Evolutionary conservation across 768 basidiomycete genomes (phyloP).

Genomic region (Tulasnella sp.): DNA sequence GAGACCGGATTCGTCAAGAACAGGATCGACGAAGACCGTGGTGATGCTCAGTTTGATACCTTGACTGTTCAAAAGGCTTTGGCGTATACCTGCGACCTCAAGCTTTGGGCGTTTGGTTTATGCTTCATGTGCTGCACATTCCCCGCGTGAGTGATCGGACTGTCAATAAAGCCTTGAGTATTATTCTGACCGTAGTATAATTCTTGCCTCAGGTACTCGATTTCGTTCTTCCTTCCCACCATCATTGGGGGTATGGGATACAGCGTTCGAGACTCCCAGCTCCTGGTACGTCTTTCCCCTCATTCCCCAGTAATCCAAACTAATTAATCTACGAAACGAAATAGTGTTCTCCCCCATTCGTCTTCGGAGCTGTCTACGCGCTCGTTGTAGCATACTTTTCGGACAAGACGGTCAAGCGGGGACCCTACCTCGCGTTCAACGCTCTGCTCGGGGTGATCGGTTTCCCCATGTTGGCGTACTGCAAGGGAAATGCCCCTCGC

Average conservation of each 20-base stretch:
- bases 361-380: slow-evolving; percentile 1
- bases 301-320: not conserved
- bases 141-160: not conserved
- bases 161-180: not conserved
- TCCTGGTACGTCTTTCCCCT: not conserved
- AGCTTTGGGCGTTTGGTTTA: slow-evolving; percentile 3
- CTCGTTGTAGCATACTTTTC: slow-evolving; percentile 15
- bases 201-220: not conserved
- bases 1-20: not conserved
- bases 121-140: not conserved
- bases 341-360: slow-evolving; percentile 8
- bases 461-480: not conserved
- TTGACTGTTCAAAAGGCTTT: not conserved
- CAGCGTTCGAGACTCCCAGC: slow-evolving; percentile 1
- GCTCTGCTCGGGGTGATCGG: not conserved
- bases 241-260: slow-evolving; percentile 10
- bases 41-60: slow-evolving; percentile 12
- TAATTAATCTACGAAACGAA: not conserved
- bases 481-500: not conserved
- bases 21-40: slow-evolving; percentile 3
- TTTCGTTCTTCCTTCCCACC: slow-evolving; percentile 4
- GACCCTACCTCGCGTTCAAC: slow-evolving; percentile 13
- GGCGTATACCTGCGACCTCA: not conserved
- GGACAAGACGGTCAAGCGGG: slow-evolving; percentile 9
- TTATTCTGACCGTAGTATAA: not conserved